Evolutionary conservation across 164 flowering plant species (phyloP).

Genomic region (Amborella trichopoda): DNA sequence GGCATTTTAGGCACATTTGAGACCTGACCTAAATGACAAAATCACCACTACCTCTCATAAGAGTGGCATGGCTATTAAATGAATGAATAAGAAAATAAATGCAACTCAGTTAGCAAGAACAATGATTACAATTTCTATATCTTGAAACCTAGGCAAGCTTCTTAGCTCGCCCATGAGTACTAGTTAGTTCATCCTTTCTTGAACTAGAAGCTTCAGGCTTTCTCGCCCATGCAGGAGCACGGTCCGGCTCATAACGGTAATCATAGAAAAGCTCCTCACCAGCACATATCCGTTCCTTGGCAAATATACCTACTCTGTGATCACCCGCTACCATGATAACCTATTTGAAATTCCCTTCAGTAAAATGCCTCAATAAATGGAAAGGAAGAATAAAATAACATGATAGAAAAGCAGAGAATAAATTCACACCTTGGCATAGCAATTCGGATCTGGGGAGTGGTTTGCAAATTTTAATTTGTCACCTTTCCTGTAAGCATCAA

Average conservation of each 20-base stretch:
- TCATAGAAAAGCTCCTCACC: constrained; percentile 98
- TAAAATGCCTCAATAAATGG: neutral
- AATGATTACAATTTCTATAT: neutral
- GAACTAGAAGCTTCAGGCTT: constrained; percentile 79
- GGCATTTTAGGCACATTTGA: too few relatives aligned
- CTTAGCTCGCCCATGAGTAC: constrained; percentile 82
- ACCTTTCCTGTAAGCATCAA: constrained; percentile 95
- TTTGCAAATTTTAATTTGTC: constrained; percentile 96
- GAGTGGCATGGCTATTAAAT: constrained; percentile 1
- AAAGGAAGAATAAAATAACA: neutral
- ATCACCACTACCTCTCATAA: too few relatives aligned
- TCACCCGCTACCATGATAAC: constrained; percentile 99
- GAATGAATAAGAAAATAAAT: neutral
- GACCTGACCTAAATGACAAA: too few relatives aligned
- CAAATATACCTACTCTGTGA: constrained; percentile 97
- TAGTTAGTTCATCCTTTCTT: constrained; percentile 56
- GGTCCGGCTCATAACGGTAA: constrained; percentile 90
- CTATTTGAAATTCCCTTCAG: constrained; percentile 24
- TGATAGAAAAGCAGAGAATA: constrained; percentile 3
- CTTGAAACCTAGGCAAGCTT: constrained; percentile 55
- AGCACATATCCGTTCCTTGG: constrained; percentile 74
- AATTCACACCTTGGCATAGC: constrained; percentile 81
- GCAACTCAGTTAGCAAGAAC: neutral
- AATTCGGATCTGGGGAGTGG: constrained; percentile 97
- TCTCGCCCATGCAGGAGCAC: constrained; percentile 98